These are phyloP conservation scores for Pseudozyma hubeiensis DNA, from an alignment of 1,284 basidiomycete species.

Conservation along the genomic window DNA sequence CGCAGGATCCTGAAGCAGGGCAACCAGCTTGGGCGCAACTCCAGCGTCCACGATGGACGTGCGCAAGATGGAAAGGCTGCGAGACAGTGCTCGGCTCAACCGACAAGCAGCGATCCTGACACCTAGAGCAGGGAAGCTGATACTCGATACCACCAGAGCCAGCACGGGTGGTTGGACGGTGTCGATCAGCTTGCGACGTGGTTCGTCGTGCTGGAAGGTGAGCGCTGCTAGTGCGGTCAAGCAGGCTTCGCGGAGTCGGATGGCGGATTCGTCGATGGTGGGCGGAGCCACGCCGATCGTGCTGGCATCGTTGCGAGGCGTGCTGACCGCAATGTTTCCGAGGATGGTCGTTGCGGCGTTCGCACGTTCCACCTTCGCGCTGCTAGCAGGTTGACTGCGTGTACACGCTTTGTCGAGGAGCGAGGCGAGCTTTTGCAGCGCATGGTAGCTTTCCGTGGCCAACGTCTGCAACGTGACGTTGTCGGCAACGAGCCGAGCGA, in stretches of 20 bases:
- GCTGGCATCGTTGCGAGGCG: slow-evolving; percentile 10
- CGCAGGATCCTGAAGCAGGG: slow-evolving; percentile 46
- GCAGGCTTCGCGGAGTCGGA: slow-evolving; percentile 58
- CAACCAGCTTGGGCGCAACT: slow-evolving; percentile 54
- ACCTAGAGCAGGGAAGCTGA: slow-evolving; percentile 53
- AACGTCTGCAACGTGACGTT: slow-evolving; percentile 52
- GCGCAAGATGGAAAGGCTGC: slow-evolving; percentile 61
- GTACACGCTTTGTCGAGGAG: slow-evolving; percentile 47
- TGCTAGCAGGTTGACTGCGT: slow-evolving; percentile 17
- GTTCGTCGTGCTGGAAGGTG: slow-evolving; percentile 58
- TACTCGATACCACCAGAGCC: slow-evolving; percentile 46
- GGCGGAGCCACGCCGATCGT: slow-evolving; percentile 36
- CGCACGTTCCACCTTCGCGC: slow-evolving; percentile 14
- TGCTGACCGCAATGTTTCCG: slow-evolving; percentile 19
- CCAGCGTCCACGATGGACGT: slow-evolving; percentile 63
- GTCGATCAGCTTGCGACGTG: slow-evolving; percentile 56
- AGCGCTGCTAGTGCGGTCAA: slow-evolving; percentile 57
- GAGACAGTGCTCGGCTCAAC: slow-evolving; percentile 54
- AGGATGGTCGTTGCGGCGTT: slow-evolving; percentile 14
- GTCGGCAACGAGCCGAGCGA: slow-evolving; percentile 57
- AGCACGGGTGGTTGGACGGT: slow-evolving; percentile 52
- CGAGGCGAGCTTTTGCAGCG: slow-evolving; percentile 36
- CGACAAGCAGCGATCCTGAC: slow-evolving; percentile 61
- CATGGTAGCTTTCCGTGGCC: slow-evolving; percentile 50
- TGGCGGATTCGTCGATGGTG: slow-evolving; percentile 42